Evolutionary conservation across 116 monocot species (phyloP).

Genomic region (Trichopus zeylanicus): DNA sequence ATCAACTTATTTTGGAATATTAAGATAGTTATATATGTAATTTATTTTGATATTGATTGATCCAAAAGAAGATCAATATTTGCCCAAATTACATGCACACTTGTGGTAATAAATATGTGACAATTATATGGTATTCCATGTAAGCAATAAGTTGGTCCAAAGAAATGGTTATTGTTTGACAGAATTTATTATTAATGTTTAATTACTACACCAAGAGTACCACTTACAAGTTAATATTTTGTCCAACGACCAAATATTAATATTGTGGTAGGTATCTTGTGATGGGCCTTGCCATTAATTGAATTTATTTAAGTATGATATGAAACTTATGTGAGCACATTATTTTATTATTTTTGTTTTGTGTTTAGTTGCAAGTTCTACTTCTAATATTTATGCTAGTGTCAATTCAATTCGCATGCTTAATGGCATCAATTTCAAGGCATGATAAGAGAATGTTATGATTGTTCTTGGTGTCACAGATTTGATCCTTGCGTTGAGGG

Average conservation of each 20-base stretch:
- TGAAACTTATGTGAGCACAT: too few relatives aligned
- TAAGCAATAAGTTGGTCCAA: neutral
- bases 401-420: neutral
- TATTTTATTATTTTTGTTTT: neutral
- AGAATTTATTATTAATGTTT: neutral
- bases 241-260: neutral
- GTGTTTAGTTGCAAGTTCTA: neutral
- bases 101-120: neutral
- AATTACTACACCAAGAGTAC: neutral
- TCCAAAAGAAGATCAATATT: neutral
- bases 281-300: neutral
- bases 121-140: neutral
- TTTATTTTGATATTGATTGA: too few relatives aligned
- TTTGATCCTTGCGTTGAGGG: conserved; percentile 2
- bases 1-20: too few relatives aligned
- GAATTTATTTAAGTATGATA: neutral
- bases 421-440: conserved; percentile 7
- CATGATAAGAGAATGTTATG: conserved; percentile 5
- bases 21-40: too few relatives aligned
- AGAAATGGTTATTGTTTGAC: neutral
- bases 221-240: neutral
- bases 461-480: conserved; percentile 12
- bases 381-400: neutral
- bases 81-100: neutral
- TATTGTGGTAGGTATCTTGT: neutral